Evolutionary conservation across 108 stramenopile genomes (phyloP), one percentile per base, ranked within the genome.

Genomic region (Schizochytrium sp.): DNA sequence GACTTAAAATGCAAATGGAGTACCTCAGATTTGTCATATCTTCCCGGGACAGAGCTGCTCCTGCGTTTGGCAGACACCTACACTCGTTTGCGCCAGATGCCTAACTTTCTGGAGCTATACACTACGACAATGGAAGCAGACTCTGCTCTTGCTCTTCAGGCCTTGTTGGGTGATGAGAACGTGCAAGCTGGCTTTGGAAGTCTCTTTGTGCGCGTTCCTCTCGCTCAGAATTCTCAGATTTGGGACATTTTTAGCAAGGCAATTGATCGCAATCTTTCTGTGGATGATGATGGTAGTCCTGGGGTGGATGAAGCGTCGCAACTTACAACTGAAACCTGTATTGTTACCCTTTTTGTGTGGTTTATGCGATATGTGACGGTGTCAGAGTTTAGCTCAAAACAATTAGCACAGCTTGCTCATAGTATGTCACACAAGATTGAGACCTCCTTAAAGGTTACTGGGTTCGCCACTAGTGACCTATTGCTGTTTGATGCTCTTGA

Each of bases 31-130:
- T 53, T 10, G 38, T 49, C 45, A 42, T 83, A 55, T 42, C 28
- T n/a, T 10, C 76, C 76, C 45, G 47, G 47, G 2, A 83, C 76
- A n/a, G 76, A 83, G 76, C 76, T 83, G 38, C 38, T 83, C 47
- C 5, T 83, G 19, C 76, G 76, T 1, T 38, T 83, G 2, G 76
- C 55, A 12, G 76, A 83, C 15, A 83, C 76, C 1, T 83, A 83
- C 28, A 55, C 76, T 47, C 47, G 76, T 13, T 40, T 83, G 76
- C 76, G 76, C 3, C 76, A 83, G 53, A 83, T 83, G 1, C 50
- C 47, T 5, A 2, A 7, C 28, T 69, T 69, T 15, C 64, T 69
- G 1, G 5, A 8, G 42, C 64, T 69, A 13, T 69, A 69, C 64
- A 69, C 44, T 0, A 44, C 64, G 42, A 44, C 64, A 12, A 69